A percentile compares a stretch with the other conserved stretches of the same genome.
Evolutionary conservation across 805 yeast species (phyloP).

Genomic region (Ogataea trehaloabstinens): DNA sequence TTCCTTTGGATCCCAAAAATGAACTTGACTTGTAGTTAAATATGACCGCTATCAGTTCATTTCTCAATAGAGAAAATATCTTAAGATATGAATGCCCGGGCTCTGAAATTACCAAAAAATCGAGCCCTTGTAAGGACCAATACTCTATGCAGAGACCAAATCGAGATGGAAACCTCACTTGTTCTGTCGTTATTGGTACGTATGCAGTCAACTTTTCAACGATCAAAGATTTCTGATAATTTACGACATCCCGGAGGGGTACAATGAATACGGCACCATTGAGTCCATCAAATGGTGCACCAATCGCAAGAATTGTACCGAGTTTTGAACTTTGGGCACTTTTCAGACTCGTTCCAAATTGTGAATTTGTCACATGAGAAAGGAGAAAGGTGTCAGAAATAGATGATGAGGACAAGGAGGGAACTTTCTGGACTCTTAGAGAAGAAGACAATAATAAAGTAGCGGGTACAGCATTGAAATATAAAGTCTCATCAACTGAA

Average conservation of each 20-base stretch:
- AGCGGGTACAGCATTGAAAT: neutral
- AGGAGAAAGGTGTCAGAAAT: conserved; percentile 11
- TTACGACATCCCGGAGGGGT: conserved; percentile 34
- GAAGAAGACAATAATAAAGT: neutral
- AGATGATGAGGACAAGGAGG: neutral
- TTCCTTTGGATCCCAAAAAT: conserved; percentile 39
- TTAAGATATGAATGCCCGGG: conserved; percentile 51
- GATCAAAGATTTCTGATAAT: neutral
- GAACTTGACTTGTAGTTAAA: conserved; percentile 23
- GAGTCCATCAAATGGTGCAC: conserved; percentile 47
- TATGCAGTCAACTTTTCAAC: neutral
- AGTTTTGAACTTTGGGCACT: conserved; percentile 41
- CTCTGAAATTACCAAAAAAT: conserved; percentile 44
- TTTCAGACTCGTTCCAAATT: conserved; percentile 47
- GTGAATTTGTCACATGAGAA: conserved; percentile 28
- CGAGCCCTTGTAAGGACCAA: conserved; percentile 27
- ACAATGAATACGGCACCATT: conserved; percentile 45
- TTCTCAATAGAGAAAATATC: conserved; percentile 26
- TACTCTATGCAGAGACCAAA: conserved; percentile 43
- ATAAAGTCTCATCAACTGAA: neutral
- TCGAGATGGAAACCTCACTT: conserved; percentile 23
- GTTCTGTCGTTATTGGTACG: neutral
- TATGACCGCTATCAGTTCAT: conserved; percentile 16
- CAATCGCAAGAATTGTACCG: conserved; percentile 42
- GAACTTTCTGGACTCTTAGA: too few relatives aligned